Evolutionary conservation across 2,329 filamentous ascomycete genomes (phyloP).

Genomic region (Plectosphaerella plurivora): DNA sequence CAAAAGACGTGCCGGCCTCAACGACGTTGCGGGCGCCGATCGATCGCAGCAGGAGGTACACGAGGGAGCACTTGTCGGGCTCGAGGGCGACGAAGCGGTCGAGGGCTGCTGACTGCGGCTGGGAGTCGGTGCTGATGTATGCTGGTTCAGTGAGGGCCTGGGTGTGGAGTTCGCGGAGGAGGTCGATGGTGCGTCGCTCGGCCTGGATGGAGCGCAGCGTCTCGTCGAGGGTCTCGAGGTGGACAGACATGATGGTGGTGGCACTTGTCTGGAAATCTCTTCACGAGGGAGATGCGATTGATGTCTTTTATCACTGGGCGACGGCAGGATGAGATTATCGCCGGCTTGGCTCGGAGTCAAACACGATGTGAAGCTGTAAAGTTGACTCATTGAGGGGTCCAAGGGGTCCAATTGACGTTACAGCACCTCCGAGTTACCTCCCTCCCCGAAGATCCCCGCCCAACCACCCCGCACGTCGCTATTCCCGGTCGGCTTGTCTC

Average conservation of each 20-base stretch:
- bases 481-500: no score
- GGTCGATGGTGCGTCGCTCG: slow-evolving; percentile 15
- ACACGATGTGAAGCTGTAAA: no score
- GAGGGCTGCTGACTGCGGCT: slow-evolving; percentile 3
- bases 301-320: no score
- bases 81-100: slow-evolving; percentile 59
- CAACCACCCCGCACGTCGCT: no score
- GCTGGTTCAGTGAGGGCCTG: slow-evolving; percentile 22
- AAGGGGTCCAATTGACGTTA: no score
- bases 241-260: not conserved
- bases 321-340: no score
- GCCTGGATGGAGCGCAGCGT: slow-evolving; percentile 23
- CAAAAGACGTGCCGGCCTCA: slow-evolving; percentile 58
- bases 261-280: no score
- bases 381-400: no score
- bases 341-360: no score
- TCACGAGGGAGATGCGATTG: no score
- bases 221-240: slow-evolving; percentile 15
- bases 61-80: slow-evolving; percentile 50
- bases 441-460: no score
- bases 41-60: slow-evolving; percentile 48
- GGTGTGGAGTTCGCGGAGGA: slow-evolving; percentile 24
- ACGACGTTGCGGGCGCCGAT: slow-evolving; percentile 46
- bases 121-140: slow-evolving; percentile 20
- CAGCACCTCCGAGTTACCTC: no score